phyloP scores from a whole-genome alignment of 2,329 filamentous ascomycete genomes.

The Colletotrichum trifolii region DNA sequence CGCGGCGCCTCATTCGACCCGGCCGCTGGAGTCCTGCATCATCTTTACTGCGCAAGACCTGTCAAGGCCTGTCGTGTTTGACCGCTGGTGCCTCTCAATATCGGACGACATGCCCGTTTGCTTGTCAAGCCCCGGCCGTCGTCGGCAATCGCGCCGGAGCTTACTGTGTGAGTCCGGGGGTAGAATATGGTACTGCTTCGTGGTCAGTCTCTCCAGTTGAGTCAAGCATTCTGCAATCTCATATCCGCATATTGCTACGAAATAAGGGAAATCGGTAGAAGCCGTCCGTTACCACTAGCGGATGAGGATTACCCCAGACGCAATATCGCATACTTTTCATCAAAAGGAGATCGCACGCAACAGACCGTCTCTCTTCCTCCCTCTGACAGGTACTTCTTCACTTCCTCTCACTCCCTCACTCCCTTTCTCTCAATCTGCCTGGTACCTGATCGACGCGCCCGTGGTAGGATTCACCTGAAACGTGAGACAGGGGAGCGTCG shows the following conservation, averaged over 20 bases:
- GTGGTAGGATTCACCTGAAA: slow-evolving; percentile 31
- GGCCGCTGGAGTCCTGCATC: slow-evolving; percentile 2
- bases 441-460: slow-evolving; percentile 33
- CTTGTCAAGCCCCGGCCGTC: slow-evolving; percentile 8
- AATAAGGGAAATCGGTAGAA: neutral
- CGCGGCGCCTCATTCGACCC: neutral
- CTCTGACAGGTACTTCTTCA: no score
- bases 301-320: slow-evolving; percentile 5
- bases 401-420: no score
- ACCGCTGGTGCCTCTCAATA: slow-evolving; percentile 18
- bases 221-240: neutral
- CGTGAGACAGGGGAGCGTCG: slow-evolving; percentile 15
- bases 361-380: no score
- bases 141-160: neutral
- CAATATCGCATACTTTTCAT: slow-evolving; percentile 6
- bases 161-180: neutral
- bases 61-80: slow-evolving; percentile 14
- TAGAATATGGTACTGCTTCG: neutral
- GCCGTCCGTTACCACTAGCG: no score
- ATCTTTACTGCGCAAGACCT: slow-evolving; percentile 2
- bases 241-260: neutral
- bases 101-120: slow-evolving; percentile 32
- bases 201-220: neutral
- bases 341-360: slow-evolving; percentile 3
- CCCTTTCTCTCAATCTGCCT: slow-evolving; percentile 2